Base-by-base conservation (phyloP, 1,139 yeast genomes). In the Candida sp. region DNA sequence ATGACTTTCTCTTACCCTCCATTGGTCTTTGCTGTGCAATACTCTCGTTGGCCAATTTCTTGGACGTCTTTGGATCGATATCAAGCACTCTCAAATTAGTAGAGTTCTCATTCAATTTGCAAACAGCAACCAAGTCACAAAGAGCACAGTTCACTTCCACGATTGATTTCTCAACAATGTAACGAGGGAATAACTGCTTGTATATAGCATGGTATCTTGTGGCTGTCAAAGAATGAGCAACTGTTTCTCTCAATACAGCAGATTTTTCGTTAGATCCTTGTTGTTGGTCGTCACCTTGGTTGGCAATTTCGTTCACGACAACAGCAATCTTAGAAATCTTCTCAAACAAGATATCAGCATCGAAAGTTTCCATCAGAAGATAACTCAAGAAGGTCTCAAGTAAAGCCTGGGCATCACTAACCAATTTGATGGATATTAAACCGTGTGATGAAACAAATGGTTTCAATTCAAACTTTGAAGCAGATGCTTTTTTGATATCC, bases 191-290 rank as follows among this genome's bases (percentile, higher is more conserved):
- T 11, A 90, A 63, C 7, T 80, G 80, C 5, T 81, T 75, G 55
- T 89, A 86, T 5, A 85, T 72, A 1, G 90, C 85, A 66, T 77
- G 90, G 64, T 91, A 91, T 61, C 97, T 80, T 0, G 96, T 82
- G 0, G 94, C 82, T 4, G 97, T 85, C 46, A 93, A 83, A 1
- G 88, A 81, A 69, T 88, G 92, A 30, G 92, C 85, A 11, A 90
- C 82, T 0, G 96, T 80, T 47, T 88, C 89, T 51, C 90, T 81
- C 12, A 88, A 77, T 44, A 84, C 67, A 4, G 67, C 57, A 1
- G 77, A 57, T 60, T 70, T 54, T 61, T 72, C 69, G 65, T 72
- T 62, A 58, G 76, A 56, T 67, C 70, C 64, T 63, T 76, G 54
- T 22, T 69, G 67, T 25, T 63, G 62, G 37, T 58, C 57, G 43